A percentile compares a stretch with the other conserved stretches of the same genome.
These are phyloP conservation scores for Alternaria gansuensis DNA, from an alignment of 2,329 filamentous ascomycete species.

Conservation along the genomic window DNA sequence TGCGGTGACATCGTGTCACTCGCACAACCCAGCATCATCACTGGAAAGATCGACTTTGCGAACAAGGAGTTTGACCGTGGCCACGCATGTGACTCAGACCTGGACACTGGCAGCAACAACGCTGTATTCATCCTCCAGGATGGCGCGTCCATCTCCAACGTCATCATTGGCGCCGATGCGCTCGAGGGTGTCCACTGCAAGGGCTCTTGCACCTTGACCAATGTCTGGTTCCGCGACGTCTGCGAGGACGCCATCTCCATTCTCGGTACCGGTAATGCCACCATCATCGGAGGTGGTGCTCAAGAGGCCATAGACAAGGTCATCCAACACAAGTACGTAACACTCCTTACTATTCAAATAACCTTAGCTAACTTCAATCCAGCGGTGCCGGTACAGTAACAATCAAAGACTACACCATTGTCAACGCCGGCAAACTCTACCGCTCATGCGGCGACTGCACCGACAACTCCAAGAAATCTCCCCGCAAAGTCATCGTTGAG, in stretches of 20 bases:
- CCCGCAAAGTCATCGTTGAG: constrained; percentile 55
- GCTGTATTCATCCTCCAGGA: constrained; percentile 63
- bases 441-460: constrained; percentile 58
- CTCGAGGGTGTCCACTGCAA: constrained; percentile 62
- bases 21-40: constrained; percentile 36
- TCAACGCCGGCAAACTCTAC: constrained; percentile 60
- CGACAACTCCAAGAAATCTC: constrained; percentile 57
- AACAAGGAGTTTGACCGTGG: constrained; percentile 40
- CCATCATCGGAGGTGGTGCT: constrained; percentile 51
- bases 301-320: constrained; percentile 48
- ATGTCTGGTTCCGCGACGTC: constrained; percentile 41
- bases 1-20: constrained; percentile 42
- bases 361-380: not conserved
- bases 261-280: constrained; percentile 39
- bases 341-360: constrained; percentile 12
- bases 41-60: constrained; percentile 30
- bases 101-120: constrained; percentile 40
- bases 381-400: constrained; percentile 16
- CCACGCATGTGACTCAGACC: constrained; percentile 33
- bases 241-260: constrained; percentile 49
- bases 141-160: constrained; percentile 62
- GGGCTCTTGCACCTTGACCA: constrained; percentile 57
- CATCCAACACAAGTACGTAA: constrained; percentile 49
- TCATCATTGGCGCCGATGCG: constrained; percentile 63
- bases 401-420: constrained; percentile 51